Evolutionary conservation across 805 yeast genomes (phyloP).

Genomic region (Candida ascalaphidarum): DNA sequence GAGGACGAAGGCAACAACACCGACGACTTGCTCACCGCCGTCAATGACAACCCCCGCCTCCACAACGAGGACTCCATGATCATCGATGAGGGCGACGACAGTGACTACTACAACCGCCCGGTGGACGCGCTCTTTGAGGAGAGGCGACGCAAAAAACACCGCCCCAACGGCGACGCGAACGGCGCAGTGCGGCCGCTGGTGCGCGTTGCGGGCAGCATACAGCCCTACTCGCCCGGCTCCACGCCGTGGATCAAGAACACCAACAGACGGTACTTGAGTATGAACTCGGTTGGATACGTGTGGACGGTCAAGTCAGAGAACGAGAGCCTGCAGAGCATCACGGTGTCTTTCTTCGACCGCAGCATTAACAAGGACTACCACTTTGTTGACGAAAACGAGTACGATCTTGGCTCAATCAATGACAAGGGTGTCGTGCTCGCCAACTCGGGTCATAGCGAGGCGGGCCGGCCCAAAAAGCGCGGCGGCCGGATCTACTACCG

Average conservation of each 20-base stretch:
- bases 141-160: slow-evolving; percentile 15
- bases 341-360: slow-evolving; percentile 80
- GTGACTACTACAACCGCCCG: slow-evolving; percentile 6
- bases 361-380: slow-evolving; percentile 72
- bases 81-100: slow-evolving; percentile 25
- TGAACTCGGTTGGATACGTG: slow-evolving; percentile 74
- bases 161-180: slow-evolving; percentile 7
- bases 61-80: slow-evolving; percentile 27
- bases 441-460: slow-evolving; percentile 16
- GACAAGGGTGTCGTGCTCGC: slow-evolving; percentile 59
- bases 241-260: slow-evolving; percentile 58
- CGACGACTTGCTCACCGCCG: slow-evolving; percentile 9
- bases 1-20: slow-evolving; percentile 11
- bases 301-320: slow-evolving; percentile 52
- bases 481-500: slow-evolving; percentile 51
- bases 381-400: slow-evolving; percentile 66
- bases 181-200: too few relatives aligned
- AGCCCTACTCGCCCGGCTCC: slow-evolving; percentile 78
- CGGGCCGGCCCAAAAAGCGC: slow-evolving; percentile 8
- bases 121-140: slow-evolving; percentile 9
- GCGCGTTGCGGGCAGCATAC: slow-evolving; percentile 16
- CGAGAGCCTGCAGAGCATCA: slow-evolving; percentile 52
- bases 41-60: slow-evolving; percentile 6
- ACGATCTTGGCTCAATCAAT: slow-evolving; percentile 69
- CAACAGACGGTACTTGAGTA: slow-evolving; percentile 63